Evolutionary conservation across 768 basidiomycete genomes (phyloP), one percentile per base, ranked within the genome.

Genomic region (Cantharellus cinnabarinus): DNA sequence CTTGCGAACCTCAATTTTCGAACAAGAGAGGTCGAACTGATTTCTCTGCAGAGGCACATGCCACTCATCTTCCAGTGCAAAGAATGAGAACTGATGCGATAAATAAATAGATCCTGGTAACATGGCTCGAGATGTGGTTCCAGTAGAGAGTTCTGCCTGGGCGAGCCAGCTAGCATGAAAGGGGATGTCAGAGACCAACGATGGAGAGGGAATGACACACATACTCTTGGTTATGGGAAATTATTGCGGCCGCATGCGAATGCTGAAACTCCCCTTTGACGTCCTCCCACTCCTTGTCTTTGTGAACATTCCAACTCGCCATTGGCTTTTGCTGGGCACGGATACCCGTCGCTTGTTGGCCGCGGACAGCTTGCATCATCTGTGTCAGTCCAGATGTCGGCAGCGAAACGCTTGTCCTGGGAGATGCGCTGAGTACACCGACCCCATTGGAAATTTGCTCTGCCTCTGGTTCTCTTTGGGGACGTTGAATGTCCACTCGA

Each of bases 51-150:
- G 77, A n/a, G 85, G 77, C 0, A 85, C 82, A 59, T 88, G 81
- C 59, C 61, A 66, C n/a, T 67, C 66, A 64, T 89, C 82, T 62
- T 83, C 79, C 0, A 89, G 75, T 2, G 79, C 76, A 64, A 79
- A 76, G 73, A 94, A 94, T 5, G 81, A 74, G 67, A 94, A 88
- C 61, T 93, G 88, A 63, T 89, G 85, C 0, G 81, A 79, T 15
- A 88, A 79, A 68, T 94, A 94, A 39, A 95, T 75, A 0, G 85
- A 75, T 0, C 81, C 76, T 2, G 89, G 85, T 0, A 86, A 75
- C 41, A 87, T 72, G 2, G 69, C 72, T 0, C 75, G 71, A 1
- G 80, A 78, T 3, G 70, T 73, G 1, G 83, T 80, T 66, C 69
- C 79, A 0, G 87, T 89, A 55, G 84, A 83, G 3, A 94, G 76